Evolutionary conservation across 345 rosid species (phyloP).

Genomic region (Viola odorata): DNA sequence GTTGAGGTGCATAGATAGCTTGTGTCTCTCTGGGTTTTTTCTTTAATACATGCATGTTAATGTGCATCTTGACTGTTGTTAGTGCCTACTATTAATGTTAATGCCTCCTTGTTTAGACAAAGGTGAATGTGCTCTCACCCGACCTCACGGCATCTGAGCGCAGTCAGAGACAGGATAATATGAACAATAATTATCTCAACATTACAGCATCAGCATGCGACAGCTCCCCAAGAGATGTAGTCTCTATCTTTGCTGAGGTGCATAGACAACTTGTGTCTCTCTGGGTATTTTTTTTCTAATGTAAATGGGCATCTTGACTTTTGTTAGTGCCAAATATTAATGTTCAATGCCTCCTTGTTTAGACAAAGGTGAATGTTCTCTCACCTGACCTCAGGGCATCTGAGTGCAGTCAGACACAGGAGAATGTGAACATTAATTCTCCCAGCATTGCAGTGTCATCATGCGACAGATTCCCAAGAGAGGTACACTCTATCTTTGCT

Average conservation of each 20-base stretch:
- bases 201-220: not conserved
- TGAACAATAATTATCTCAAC: not conserved
- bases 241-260: not conserved
- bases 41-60: not conserved
- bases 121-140: not conserved
- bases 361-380: not conserved
- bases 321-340: not conserved
- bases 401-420: not conserved
- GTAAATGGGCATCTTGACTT: not conserved
- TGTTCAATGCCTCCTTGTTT: not conserved
- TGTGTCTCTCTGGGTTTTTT: not conserved
- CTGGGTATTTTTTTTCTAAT: not conserved
- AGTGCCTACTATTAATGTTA: not conserved
- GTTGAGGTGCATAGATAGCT: not conserved
- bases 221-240: not conserved
- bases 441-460: not conserved
- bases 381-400: not conserved
- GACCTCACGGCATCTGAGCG: not conserved
- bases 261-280: not conserved
- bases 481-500: not conserved
- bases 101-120: not conserved
- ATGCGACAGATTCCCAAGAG: not conserved
- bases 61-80: not conserved
- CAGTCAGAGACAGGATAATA: too few species aligned
- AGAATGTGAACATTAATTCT: not conserved